A percentile compares a stretch with the other conserved stretches of the same genome.
phyloP scores from a whole-genome alignment of 2,329 filamentous ascomycete species.

The Penicillium sp. region DNA sequence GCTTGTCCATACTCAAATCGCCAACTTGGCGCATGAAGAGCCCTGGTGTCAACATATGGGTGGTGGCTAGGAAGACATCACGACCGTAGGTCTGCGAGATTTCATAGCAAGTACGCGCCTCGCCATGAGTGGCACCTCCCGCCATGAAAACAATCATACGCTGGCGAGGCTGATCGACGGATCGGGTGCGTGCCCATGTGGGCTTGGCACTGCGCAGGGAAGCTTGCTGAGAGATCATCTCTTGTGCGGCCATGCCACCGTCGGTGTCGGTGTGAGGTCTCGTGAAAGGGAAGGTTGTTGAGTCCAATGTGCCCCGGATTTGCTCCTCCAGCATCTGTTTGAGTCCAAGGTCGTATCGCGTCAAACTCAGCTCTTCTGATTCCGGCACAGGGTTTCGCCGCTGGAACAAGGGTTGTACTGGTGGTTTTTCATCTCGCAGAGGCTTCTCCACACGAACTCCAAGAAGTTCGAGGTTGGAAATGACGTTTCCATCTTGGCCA shows the following conservation, averaged over 20 bases:
- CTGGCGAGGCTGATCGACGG: slow-evolving; percentile 79
- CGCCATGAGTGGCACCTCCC: slow-evolving; percentile 91
- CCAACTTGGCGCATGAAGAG: slow-evolving; percentile 82
- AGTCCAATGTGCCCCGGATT: slow-evolving; percentile 69
- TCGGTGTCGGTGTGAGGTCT: slow-evolving; percentile 65
- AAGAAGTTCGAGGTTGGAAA: slow-evolving; percentile 77
- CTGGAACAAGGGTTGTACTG: slow-evolving; percentile 71
- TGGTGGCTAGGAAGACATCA: slow-evolving; percentile 86
- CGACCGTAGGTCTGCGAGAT: slow-evolving; percentile 71
- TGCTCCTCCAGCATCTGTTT: slow-evolving; percentile 82
- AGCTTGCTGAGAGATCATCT: slow-evolving; percentile 59
- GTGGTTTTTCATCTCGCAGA: slow-evolving; percentile 76
- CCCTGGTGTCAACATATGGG: slow-evolving; percentile 87
- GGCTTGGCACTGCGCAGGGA: slow-evolving; percentile 91
- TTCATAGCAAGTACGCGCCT: slow-evolving; percentile 88
- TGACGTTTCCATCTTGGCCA: slow-evolving; percentile 70
- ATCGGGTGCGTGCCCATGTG: slow-evolving; percentile 87
- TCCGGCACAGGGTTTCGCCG: slow-evolving; percentile 61
- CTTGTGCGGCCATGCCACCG: slow-evolving; percentile 48
- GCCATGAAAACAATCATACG: slow-evolving; percentile 93
- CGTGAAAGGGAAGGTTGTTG: slow-evolving; percentile 70
- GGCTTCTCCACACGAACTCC: slow-evolving; percentile 73
- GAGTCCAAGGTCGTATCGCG: slow-evolving; percentile 79
- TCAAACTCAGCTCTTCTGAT: slow-evolving; percentile 81
- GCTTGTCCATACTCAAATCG: slow-evolving; percentile 76